Percentiles rank a stretch among this genome's conserved stretches.
Evolutionary conservation across 345 rosid genomes (phyloP).

Genomic region (Eucalyptus marginata): DNA sequence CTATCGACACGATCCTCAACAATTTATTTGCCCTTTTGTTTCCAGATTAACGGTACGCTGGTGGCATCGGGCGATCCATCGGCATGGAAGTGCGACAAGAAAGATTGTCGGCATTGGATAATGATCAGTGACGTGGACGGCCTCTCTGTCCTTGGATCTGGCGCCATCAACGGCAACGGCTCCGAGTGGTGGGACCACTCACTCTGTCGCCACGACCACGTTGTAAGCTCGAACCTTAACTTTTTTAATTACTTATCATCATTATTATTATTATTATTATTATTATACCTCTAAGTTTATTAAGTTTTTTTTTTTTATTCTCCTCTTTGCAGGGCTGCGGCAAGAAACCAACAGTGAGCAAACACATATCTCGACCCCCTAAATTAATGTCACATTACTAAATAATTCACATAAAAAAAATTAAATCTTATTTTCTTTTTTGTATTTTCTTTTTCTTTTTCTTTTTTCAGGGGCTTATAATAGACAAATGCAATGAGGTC

Average conservation of each 20-base stretch:
- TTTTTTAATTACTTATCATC: not conserved
- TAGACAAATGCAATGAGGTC: slow-evolving; percentile 18
- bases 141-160: slow-evolving; percentile 21
- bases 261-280: too few relatives aligned
- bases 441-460: not conserved
- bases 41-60: slow-evolving; percentile 19
- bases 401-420: not conserved
- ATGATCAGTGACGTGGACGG: slow-evolving; percentile 17
- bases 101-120: slow-evolving; percentile 16
- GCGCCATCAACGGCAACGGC: slow-evolving; percentile 36
- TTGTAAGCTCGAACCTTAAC: not conserved
- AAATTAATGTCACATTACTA: not conserved
- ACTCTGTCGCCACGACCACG: not conserved
- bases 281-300: not conserved
- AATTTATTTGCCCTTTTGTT: not conserved
- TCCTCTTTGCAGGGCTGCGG: slow-evolving; percentile 15
- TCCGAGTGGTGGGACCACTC: slow-evolving; percentile 28
- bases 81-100: slow-evolving; percentile 17
- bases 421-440: not conserved
- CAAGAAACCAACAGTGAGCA: slow-evolving; percentile 23
- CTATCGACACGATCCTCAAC: not conserved
- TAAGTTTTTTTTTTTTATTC: not conserved
- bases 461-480: slow-evolving; percentile 8
- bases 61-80: slow-evolving; percentile 18
- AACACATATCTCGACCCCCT: not conserved